phyloP scores from a whole-genome alignment of 2,329 filamentous ascomycete genomes.

The Pseudonectria buxi region DNA sequence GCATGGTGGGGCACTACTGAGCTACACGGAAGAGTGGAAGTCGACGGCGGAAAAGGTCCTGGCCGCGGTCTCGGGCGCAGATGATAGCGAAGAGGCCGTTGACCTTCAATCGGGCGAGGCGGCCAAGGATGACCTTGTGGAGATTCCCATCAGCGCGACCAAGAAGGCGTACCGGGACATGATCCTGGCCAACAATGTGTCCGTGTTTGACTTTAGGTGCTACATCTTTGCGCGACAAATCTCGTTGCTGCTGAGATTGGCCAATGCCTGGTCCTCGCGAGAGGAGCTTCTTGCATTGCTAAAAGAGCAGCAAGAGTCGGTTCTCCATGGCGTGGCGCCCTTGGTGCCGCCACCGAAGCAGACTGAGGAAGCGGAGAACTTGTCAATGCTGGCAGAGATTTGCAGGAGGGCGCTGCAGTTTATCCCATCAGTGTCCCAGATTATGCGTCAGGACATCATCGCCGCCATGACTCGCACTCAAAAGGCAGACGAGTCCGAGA shows the following conservation, averaged over 20 bases:
- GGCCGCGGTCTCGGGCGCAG: conserved; percentile 27
- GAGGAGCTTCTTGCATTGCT: conserved; percentile 58
- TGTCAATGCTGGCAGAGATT: conserved; percentile 76
- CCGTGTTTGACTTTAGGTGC: conserved; percentile 87
- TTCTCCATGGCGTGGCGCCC: conserved; percentile 51
- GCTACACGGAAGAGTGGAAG: conserved; percentile 67
- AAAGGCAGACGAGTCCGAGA: conserved; percentile 29
- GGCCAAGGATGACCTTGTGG: conserved; percentile 38
- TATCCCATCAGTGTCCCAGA: conserved; percentile 69
- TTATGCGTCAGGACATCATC: conserved; percentile 71
- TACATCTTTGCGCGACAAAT: conserved; percentile 92
- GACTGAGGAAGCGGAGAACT: conserved; percentile 61
- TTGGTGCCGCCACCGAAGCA: conserved; percentile 40
- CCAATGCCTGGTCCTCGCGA: conserved; percentile 61
- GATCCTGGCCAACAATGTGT: conserved; percentile 91
- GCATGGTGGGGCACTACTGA: conserved; percentile 65
- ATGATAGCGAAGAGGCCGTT: conserved; percentile 37
- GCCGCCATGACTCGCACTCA: conserved; percentile 46
- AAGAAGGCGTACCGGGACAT: conserved; percentile 84
- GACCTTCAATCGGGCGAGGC: conserved; percentile 42
- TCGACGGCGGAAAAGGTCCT: conserved; percentile 48
- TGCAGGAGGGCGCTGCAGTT: conserved; percentile 79
- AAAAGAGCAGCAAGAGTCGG: conserved; percentile 54
- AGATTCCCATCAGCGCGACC: conserved; percentile 55
- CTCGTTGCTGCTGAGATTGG: conserved; percentile 70